phyloP scores from a whole-genome alignment of 2,329 filamentous ascomycete species.

The Ophiostoma fasciatum region DNA sequence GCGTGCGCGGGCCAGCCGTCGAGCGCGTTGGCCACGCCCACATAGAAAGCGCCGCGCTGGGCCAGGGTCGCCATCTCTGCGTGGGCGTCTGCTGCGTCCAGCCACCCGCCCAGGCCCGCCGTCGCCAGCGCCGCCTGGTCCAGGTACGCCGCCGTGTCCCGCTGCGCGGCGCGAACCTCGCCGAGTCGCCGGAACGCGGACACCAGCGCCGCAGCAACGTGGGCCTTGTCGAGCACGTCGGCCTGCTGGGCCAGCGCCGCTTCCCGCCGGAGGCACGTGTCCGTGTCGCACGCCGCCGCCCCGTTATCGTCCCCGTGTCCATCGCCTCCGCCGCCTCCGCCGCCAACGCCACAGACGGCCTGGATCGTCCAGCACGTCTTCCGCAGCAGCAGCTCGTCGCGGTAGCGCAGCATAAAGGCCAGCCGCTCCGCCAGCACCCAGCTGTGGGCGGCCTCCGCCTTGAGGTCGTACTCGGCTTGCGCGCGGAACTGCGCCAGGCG shows the following conservation, averaged over 20 bases:
- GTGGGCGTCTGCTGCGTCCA: not conserved
- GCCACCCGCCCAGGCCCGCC: slow-evolving; percentile 3
- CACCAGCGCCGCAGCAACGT: not conserved
- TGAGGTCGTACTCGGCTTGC: slow-evolving; percentile 10
- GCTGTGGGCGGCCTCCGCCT: slow-evolving; percentile 12
- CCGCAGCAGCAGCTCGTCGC: slow-evolving; percentile 10
- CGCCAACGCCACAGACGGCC: not conserved
- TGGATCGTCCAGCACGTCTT: not conserved
- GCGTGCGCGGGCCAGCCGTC: slow-evolving; percentile 10
- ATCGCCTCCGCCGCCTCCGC: not conserved
- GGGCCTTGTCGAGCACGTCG: slow-evolving; percentile 1
- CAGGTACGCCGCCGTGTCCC: slow-evolving; percentile 1
- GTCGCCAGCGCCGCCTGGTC: not conserved
- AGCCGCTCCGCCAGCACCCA: slow-evolving; percentile 18
- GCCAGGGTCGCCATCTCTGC: slow-evolving; percentile 7
- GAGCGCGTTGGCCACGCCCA: slow-evolving; percentile 10
- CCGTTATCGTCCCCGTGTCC: not conserved
- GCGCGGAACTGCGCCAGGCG: slow-evolving; percentile 12
- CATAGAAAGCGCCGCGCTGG: slow-evolving; percentile 12
- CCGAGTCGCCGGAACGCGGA: too few species aligned
- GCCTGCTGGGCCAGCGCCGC: not conserved
- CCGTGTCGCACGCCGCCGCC: too few species aligned
- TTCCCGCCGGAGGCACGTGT: too few species aligned
- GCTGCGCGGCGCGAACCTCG: not conserved
- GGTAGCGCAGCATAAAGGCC: slow-evolving; percentile 13